Evolutionary conservation across 2,329 filamentous ascomycete species (phyloP), one percentile per base, ranked within the genome.

Genomic region (Sclerotinia minor): DNA sequence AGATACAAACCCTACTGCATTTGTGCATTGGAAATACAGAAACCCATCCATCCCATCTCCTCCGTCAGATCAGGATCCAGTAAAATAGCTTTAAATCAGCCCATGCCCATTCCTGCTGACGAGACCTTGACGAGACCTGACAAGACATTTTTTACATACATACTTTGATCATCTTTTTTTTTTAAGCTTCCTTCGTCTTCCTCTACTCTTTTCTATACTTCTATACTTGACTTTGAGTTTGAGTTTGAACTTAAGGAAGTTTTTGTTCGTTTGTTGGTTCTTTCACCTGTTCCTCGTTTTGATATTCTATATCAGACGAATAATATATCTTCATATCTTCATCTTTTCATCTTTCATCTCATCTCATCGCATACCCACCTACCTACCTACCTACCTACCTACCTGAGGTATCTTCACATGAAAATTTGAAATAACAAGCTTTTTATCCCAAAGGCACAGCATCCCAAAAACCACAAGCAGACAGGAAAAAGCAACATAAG

Each of bases 51-150:
- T 32, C 32, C 2, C 35, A 9, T 11, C n/a, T n/a, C n/a, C n/a
- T n/a, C n/a, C n/a, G n/a, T n/a, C 2, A 15, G 7, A 19, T 26
- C n/a, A 2, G 17, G 17, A 44, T 57, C 52, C 41, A 67, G 24
- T 67, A 61, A 35, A 32, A 61, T 4, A 15, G 65, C 57, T 65
- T 75, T 68, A 73, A 74, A 71, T 69, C 69, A 70, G 69, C 71
- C 72, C 71, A 71, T 71, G 65, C 71, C 72, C 71, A 68, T 69
- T 73, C 71, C 73, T 73, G 73, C 73, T 75, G 72, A 74, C 72
- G 69, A 68, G 67, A 67, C n/a, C n/a, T n/a, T n/a, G n/a, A n/a
- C 66, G 69, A 68, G 68, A 67, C 66, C 65, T 41, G 38, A 41
- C 13, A 17, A 41, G 35, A 35, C 35, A 35, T 8, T 5, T 8